Evolutionary conservation across 306 rosid genomes (phyloP).

Genomic region (Vachellia collinsii): DNA sequence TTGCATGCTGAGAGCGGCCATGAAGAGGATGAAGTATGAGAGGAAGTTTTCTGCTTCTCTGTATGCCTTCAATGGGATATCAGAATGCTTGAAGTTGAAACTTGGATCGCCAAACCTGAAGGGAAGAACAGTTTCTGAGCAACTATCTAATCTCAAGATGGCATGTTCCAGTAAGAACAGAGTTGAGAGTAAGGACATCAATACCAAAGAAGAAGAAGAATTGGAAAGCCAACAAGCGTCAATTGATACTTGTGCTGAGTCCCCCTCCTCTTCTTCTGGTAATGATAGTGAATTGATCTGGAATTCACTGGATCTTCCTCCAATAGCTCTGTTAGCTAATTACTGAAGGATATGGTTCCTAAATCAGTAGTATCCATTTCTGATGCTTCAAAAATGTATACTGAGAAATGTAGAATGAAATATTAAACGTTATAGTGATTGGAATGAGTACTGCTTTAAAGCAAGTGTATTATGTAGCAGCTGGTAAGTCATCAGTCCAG

Average conservation of each 20-base stretch:
- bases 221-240: slow-evolving; percentile 40
- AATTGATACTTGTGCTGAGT: slow-evolving; percentile 25
- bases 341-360: neutral
- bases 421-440: neutral
- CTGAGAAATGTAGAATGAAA: slow-evolving; percentile 4
- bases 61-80: slow-evolving; percentile 78
- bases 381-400: neutral
- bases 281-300: slow-evolving; percentile 65
- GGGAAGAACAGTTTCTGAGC: slow-evolving; percentile 54
- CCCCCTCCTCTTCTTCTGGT: slow-evolving; percentile 41
- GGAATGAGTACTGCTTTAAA: neutral
- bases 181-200: slow-evolving; percentile 36
- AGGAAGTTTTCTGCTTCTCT: slow-evolving; percentile 83
- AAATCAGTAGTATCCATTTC: slow-evolving; percentile 6
- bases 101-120: slow-evolving; percentile 48
- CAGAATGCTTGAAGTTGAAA: slow-evolving; percentile 72
- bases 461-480: neutral
- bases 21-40: slow-evolving; percentile 89
- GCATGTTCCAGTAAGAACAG: slow-evolving; percentile 51
- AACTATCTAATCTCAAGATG: slow-evolving; percentile 50
- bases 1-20: slow-evolving; percentile 66
- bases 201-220: slow-evolving; percentile 40
- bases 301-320: slow-evolving; percentile 79
- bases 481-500: neutral
- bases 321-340: slow-evolving; percentile 61